Percentiles rank a stretch among this genome's conserved stretches.
Evolutionary conservation across 1,139 yeast species (phyloP).

Genomic region (Magnusiomyces ingens): DNA sequence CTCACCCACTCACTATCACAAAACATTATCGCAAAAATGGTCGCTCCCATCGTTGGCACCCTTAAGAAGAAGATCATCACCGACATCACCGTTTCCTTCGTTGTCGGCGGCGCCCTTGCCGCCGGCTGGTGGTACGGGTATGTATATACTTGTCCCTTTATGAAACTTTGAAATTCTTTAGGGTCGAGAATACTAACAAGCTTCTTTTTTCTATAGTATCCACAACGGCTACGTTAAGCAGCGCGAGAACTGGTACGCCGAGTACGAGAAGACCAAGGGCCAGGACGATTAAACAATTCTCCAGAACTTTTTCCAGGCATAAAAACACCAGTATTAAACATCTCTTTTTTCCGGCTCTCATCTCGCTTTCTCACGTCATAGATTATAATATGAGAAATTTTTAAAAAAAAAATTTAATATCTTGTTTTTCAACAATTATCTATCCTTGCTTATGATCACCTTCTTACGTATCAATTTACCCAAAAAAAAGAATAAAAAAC

Average conservation of each 20-base stretch:
- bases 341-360: too few relatives aligned
- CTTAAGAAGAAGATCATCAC: slow-evolving; percentile 75
- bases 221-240: slow-evolving; percentile 66
- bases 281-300: slow-evolving; percentile 41
- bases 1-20: not conserved
- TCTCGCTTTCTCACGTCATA: too few relatives aligned
- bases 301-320: too few relatives aligned
- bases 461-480: too few relatives aligned
- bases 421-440: too few relatives aligned
- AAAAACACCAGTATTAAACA: too few relatives aligned
- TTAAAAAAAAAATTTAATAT: too few relatives aligned
- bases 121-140: slow-evolving; percentile 60
- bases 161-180: not conserved
- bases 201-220: slow-evolving; percentile 28
- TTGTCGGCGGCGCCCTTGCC: slow-evolving; percentile 49
- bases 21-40: slow-evolving; percentile 49
- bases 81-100: slow-evolving; percentile 63
- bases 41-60: slow-evolving; percentile 86
- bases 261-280: slow-evolving; percentile 65
- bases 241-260: slow-evolving; percentile 84
- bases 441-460: too few relatives aligned
- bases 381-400: too few relatives aligned
- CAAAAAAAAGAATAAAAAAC: too few relatives aligned
- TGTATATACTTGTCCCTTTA: slow-evolving; percentile 10
- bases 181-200: not conserved